Conservation (phyloP, 352 stramenopile species). For the Phytophthora aleatoria region DNA sequence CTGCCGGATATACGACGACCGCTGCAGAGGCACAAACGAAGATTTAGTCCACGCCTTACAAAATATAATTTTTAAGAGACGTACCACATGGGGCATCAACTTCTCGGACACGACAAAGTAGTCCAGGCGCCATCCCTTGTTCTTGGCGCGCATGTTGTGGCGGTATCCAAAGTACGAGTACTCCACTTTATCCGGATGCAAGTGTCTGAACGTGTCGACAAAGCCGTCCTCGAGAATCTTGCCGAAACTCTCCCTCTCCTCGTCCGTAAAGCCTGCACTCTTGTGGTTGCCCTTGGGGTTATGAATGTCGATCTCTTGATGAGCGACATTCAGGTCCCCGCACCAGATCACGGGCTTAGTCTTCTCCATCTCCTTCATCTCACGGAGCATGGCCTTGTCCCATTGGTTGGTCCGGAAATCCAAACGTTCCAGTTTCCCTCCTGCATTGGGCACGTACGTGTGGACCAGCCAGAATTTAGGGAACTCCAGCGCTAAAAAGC, state of each 20-base stretch:
- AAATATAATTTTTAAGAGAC: constrained; percentile 12
- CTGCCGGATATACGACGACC: constrained; percentile 65
- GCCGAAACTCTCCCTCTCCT: constrained; percentile 78
- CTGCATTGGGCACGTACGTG: constrained; percentile 84
- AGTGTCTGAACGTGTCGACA: constrained; percentile 74
- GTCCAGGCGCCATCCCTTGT: constrained; percentile 89
- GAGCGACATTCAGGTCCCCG: constrained; percentile 84
- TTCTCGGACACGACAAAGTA: constrained; percentile 81
- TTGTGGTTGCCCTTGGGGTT: constrained; percentile 84
- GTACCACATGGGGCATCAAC: constrained; percentile 66
- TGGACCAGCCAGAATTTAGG: constrained; percentile 83
- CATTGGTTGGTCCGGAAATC: constrained; percentile 76
- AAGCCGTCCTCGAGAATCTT: constrained; percentile 64
- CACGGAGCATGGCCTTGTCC: constrained; percentile 73
- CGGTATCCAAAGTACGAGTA: constrained; percentile 88
- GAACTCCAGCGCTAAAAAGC: constrained; percentile 82
- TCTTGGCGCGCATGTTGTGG: constrained; percentile 75
- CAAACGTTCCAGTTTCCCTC: constrained; percentile 73
- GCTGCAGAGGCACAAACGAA: constrained; percentile 26
- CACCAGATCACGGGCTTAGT: constrained; percentile 85
- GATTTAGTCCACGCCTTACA: constrained; percentile 14
- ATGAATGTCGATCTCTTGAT: constrained; percentile 90
- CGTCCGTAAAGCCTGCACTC: constrained; percentile 79
- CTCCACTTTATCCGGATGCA: constrained; percentile 65
- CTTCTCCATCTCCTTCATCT: constrained; percentile 75